A percentile compares a stretch with the other conserved stretches of the same genome.
Conservation (phyloP, 352 stramenopile genomes). For the Globisporangium acanthophoron region DNA sequence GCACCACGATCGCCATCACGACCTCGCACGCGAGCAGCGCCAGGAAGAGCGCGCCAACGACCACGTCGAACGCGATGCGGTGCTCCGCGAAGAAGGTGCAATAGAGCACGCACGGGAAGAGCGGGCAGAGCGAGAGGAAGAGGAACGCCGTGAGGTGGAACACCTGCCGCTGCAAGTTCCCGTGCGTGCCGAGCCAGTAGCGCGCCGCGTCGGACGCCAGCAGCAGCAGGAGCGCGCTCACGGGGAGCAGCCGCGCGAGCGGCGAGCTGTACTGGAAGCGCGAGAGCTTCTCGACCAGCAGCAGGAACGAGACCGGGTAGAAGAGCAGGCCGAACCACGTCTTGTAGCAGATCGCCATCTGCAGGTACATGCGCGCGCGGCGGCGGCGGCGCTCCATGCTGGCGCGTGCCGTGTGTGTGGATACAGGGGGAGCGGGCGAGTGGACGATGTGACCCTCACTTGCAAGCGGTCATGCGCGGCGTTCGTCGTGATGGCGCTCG, state of each 20-base stretch:
- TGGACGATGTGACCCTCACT: too few relatives aligned
- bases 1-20: conserved; percentile 29
- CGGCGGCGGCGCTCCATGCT: conserved; percentile 27
- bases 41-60: conserved; percentile 27
- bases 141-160: conserved; percentile 64
- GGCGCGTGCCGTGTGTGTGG: not conserved
- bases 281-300: conserved; percentile 57
- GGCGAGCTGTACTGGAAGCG: conserved; percentile 29
- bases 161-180: conserved; percentile 52
- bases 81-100: conserved; percentile 48
- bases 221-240: conserved; percentile 37
- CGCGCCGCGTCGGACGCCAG: conserved; percentile 37
- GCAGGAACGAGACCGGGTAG: conserved; percentile 52
- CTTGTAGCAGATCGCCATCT: conserved; percentile 57
- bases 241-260: conserved; percentile 34
- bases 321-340: conserved; percentile 49
- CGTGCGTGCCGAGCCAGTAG: conserved; percentile 52
- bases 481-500: too few relatives aligned
- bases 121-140: conserved; percentile 57
- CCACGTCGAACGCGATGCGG: conserved; percentile 40
- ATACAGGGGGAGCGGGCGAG: not conserved
- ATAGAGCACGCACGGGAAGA: conserved; percentile 50
- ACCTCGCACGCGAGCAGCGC: conserved; percentile 38
- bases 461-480: too few relatives aligned
- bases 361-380: conserved; percentile 37